A percentile compares a stretch with the other conserved stretches of the same genome.
Evolutionary conservation across 805 yeast species (phyloP).

Genomic region (Lipomyces kockii): DNA sequence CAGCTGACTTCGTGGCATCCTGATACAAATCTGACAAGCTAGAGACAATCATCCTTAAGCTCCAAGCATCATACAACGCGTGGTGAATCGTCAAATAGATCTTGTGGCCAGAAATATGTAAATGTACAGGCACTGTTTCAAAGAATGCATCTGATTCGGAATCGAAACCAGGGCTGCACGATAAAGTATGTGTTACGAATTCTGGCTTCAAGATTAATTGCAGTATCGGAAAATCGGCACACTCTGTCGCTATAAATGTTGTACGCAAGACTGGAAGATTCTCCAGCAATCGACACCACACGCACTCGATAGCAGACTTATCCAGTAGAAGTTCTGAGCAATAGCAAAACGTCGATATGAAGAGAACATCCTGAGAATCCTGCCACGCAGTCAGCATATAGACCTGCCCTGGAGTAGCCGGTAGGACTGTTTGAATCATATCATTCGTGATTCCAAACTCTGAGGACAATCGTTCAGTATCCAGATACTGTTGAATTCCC

Average conservation of each 20-base stretch:
- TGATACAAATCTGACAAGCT: conserved; percentile 20
- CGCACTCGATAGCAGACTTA: conserved; percentile 4
- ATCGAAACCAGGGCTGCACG: not conserved
- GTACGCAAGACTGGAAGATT: conserved; percentile 35
- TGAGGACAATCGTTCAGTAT: not conserved
- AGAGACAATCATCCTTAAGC: conserved; percentile 24
- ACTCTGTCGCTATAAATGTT: conserved; percentile 18
- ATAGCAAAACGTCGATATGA: conserved; percentile 29
- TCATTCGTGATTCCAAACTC: not conserved
- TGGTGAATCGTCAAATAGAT: conserved; percentile 38
- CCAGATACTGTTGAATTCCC: not conserved
- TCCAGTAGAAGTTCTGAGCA: conserved; percentile 9
- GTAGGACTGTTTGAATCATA: conserved; percentile 23
- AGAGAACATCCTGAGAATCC: conserved; percentile 14
- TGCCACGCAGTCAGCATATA: conserved; percentile 38
- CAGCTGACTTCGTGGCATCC: not conserved
- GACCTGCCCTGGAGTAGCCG: conserved; percentile 37
- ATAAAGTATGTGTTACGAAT: not conserved
- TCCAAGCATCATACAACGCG: conserved; percentile 41
- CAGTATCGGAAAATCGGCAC: conserved; percentile 26
- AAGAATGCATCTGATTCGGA: not conserved
- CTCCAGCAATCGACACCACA: conserved; percentile 31
- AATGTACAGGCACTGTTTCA: conserved; percentile 22
- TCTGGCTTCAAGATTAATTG: conserved; percentile 24
- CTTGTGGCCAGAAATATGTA: conserved; percentile 5